Percentiles rank a stretch among this genome's conserved stretches.
Conservation (phyloP, 2,329 filamentous ascomycete species). For the Penicillium sp. region DNA sequence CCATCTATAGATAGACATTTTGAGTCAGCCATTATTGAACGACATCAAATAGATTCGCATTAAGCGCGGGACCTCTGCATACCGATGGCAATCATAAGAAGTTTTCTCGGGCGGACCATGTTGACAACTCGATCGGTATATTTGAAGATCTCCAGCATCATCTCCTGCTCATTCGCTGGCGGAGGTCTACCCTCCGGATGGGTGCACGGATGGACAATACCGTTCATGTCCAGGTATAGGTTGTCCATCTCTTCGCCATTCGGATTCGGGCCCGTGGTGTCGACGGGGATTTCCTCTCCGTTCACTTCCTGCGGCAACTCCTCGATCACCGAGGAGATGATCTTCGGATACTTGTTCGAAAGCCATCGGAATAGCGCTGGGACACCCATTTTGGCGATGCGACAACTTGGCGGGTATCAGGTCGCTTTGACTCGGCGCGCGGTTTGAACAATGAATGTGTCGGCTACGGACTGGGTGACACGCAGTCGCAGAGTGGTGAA, state of each 20-base stretch:
- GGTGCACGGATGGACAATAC: conserved; percentile 97
- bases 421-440: conserved; percentile 4
- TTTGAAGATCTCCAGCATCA: conserved; percentile 98
- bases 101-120: conserved; percentile 93
- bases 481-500: not conserved
- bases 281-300: conserved; percentile 76
- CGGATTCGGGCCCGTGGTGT: conserved; percentile 78
- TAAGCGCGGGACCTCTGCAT: conserved; percentile 12
- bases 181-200: conserved; percentile 91
- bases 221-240: conserved; percentile 98
- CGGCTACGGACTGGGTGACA: conserved; percentile 2
- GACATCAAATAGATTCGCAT: not conserved
- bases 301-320: conserved; percentile 76
- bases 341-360: conserved; percentile 95
- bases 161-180: conserved; percentile 91
- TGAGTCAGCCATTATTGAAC: conserved; percentile 2
- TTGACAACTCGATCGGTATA: conserved; percentile 99
- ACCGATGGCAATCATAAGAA: conserved; percentile 97
- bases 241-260: conserved; percentile 99
- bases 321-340: conserved; percentile 85
- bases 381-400: conserved; percentile 66
- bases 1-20: conserved; percentile 57
- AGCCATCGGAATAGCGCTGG: conserved; percentile 95
- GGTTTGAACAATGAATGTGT: conserved; percentile 17
- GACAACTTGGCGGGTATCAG: conserved; percentile 8